A percentile compares a stretch with the other conserved stretches of the same genome.
These are phyloP conservation scores for Cadophora sp. DNA, from an alignment of 2,329 filamentous ascomycete species.

Conservation along the genomic window DNA sequence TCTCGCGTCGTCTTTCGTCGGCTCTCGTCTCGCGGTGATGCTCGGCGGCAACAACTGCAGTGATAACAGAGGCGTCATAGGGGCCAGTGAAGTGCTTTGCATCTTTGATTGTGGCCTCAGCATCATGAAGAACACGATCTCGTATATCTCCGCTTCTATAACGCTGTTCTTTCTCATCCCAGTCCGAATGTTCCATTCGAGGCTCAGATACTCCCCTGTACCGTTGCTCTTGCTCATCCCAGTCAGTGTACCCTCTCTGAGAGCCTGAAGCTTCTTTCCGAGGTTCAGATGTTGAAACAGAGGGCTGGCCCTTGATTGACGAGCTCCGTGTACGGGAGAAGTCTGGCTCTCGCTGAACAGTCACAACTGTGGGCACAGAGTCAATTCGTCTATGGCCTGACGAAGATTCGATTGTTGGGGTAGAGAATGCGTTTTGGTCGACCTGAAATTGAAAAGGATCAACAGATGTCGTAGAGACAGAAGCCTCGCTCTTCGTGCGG, in stretches of 20 bases:
- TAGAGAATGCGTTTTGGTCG: constrained; percentile 57
- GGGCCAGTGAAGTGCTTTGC: constrained; percentile 57
- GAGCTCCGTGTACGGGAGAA: constrained; percentile 40
- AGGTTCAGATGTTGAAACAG: constrained; percentile 28
- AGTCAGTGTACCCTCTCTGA: constrained; percentile 23
- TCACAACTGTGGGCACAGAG: constrained; percentile 54
- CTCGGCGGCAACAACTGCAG: constrained; percentile 54
- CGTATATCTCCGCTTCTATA: constrained; percentile 27
- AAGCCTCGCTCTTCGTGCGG: constrained; percentile 43
- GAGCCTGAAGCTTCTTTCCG: constrained; percentile 31
- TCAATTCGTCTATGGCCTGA: constrained; percentile 31
- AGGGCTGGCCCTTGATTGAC: constrained; percentile 37
- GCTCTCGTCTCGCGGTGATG: constrained; percentile 40
- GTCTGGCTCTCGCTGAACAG: constrained; percentile 60
- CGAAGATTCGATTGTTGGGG: constrained; percentile 48
- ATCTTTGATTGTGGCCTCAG: constrained; percentile 54
- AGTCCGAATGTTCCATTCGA: constrained; percentile 25
- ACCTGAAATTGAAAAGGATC: constrained; percentile 68
- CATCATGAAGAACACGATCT: constrained; percentile 48
- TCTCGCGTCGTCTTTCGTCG: constrained; percentile 48
- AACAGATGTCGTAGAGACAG: constrained; percentile 45
- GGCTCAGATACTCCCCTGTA: constrained; percentile 29
- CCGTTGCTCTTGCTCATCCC: constrained; percentile 29
- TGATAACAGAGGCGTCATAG: constrained; percentile 54
- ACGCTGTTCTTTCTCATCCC: constrained; percentile 29